Base-by-base conservation (phyloP, 768 basidiomycete genomes). In the Hygrocybe punicea region DNA sequence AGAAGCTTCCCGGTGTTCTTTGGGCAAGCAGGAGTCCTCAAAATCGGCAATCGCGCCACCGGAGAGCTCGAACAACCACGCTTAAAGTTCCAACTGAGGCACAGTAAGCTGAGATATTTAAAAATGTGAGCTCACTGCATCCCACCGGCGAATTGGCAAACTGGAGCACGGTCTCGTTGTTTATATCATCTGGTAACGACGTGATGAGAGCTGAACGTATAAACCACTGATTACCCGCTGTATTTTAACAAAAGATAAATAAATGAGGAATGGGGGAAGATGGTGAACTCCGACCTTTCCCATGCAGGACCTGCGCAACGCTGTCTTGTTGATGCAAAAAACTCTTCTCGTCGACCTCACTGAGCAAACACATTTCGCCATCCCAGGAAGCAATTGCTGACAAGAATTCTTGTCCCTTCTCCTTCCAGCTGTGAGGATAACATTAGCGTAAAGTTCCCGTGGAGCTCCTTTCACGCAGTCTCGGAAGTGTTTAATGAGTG, bases 401-500 rank as follows among this genome's bases (percentile, higher is more conserved):
- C 57, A 93, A 83, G 53, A 90, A 84, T 62, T 91, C 91, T 66
- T 86, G 85, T 2, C 85, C 82, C 61, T 86, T 83, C 58, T 88
- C 84, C 61, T 83, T 81, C 94, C 93, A 0, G 94, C 93, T 2
- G 94, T 96, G 54, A 96, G 80, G 53, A 96, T 82, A 35, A 93
- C 83, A 66, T 95, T 96, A 35, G 91, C 88, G 68, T 97, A 97
- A 16, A 95, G 81, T 64, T 92, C 87, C 8, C 88, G 81, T 1
- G 93, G 91, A 13, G 91, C 89, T 39, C 85, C 84, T 67, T 95
- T 95, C 75, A 95, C 82, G 65, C 92, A 94, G 69, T 97, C 94
- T 23, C 94, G 85, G 75, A 93, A 92, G 71, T 96, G 94, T 61
- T 86, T 87, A 67, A 97, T 84, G 45, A 96, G 82, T 4, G 90